Base-by-base conservation (phyloP, 148 eudicot genomes). In the Fagopyrum tataricum region DNA sequence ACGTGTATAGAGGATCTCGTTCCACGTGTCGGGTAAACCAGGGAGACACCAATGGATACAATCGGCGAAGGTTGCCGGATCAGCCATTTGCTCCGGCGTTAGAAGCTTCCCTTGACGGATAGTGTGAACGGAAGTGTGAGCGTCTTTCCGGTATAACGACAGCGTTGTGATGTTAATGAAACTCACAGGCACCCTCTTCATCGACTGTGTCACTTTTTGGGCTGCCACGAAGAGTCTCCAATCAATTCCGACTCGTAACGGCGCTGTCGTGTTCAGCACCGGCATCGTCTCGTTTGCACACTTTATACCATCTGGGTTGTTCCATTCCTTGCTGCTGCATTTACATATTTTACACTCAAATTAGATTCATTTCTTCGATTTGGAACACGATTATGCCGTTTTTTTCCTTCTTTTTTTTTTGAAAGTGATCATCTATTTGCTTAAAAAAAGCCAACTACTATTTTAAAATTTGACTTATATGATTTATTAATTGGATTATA, bases 11-110 rank as follows among this genome's bases (percentile, higher is more conserved):
- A 94, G 78, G 58, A 94, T 87, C 87, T 94, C 98, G 5, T 94
- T 94, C 98, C 98, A 94, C 2, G 85, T 89, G 75, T 94, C 98
- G 4, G 98, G 98, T 58, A 94, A 66, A 7, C 98, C 98, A 1
- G 98, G 98, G 17, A 94, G 87, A 74, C 98, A 94, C 98, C 98
- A 94, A 37, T 94, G 98, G 26, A 94, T 94, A 62, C 98, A 94
- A 80, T 94, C 98, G 0, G 98, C 97, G 42, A 81, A 94, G 0
- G 75, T 77, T 1, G 62, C 74, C 1, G 98, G 98, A 37, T 91
- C 96, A 0, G 93, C 84, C 56, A 91, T 81, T 2, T 94, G 97
- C 51, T 89, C 93, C 5, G 82, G 80, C 5, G 89, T 85, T 4
- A 94, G 72, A 85, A 91, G 77, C 76, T 91, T 88, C 7, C 98